Evolutionary conservation across 768 basidiomycete genomes (phyloP).

Genomic region (Kwoniella europaea): DNA sequence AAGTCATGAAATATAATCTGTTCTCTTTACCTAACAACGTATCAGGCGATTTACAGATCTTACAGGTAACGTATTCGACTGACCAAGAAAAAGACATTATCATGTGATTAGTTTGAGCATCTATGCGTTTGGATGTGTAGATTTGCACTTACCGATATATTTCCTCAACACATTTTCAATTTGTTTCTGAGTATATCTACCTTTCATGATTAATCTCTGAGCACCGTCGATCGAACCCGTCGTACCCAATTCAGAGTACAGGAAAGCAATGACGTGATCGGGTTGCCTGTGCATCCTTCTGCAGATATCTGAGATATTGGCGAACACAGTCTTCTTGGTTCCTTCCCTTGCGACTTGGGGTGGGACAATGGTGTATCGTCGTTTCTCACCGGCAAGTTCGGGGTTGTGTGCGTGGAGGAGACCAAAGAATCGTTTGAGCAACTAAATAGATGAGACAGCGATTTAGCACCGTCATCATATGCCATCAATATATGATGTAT

Average conservation of each 20-base stretch:
- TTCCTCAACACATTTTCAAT: constrained; percentile 94
- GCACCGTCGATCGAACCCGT: constrained; percentile 92
- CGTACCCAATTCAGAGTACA: constrained; percentile 98
- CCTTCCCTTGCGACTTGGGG: constrained; percentile 91
- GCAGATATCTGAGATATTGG: constrained; percentile 96
- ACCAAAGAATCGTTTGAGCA: constrained; percentile 88
- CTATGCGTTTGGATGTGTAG: too few species aligned
- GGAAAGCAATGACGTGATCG: constrained; percentile 95
- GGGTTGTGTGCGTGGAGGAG: constrained; percentile 94
- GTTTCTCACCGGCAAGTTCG: constrained; percentile 82
- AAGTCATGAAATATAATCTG: constrained; percentile 86
- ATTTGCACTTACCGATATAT: constrained; percentile 94
- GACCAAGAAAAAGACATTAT: too few species aligned
- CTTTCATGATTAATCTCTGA: constrained; percentile 92
- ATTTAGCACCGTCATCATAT: too few species aligned
- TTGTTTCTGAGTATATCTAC: constrained; percentile 97
- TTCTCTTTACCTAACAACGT: constrained; percentile 96
- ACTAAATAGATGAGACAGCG: constrained; percentile 61
- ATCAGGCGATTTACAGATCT: constrained; percentile 98
- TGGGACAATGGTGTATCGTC: constrained; percentile 90
- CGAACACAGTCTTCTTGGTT: constrained; percentile 97
- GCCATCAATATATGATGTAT: too few species aligned
- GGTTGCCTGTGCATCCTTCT: constrained; percentile 97
- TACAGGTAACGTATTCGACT: constrained; percentile 99
- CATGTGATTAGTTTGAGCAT: too few species aligned